phyloP scores from a whole-genome alignment of 768 basidiomycete genomes.

The Rhizopogon vinicolor region DNA sequence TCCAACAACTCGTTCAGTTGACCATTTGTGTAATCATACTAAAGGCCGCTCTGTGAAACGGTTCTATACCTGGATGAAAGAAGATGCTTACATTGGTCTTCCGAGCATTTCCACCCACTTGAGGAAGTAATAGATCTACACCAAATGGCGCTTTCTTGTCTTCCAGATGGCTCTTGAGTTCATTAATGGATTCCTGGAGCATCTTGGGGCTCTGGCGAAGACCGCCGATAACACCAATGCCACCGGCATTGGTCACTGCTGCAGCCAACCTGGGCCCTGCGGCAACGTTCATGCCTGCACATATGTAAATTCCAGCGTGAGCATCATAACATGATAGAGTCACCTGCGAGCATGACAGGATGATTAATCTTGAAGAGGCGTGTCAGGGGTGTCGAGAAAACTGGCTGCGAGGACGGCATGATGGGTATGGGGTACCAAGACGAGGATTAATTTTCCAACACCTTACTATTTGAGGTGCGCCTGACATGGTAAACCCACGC shows the following conservation, averaged over 20 bases:
- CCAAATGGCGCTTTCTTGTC: conserved; percentile 76
- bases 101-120: conserved; percentile 75
- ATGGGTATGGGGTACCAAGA: conserved; percentile 6
- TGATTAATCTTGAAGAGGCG: conserved; percentile 74
- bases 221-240: conserved; percentile 87
- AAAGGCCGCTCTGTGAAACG: background rate
- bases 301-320: conserved; percentile 1
- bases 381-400: conserved; percentile 73
- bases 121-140: conserved; percentile 80
- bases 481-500: too few species aligned
- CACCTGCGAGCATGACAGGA: conserved; percentile 79
- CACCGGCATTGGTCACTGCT: conserved; percentile 88
- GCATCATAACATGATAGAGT: conserved; percentile 1
- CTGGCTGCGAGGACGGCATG: conserved; percentile 63
- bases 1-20: conserved; percentile 75
- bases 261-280: conserved; percentile 83
- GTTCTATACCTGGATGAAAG: too few species aligned
- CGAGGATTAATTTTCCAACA: too few species aligned
- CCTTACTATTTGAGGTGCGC: too few species aligned
- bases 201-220: conserved; percentile 68
- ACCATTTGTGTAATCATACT: conserved; percentile 76
- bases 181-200: conserved; percentile 60
- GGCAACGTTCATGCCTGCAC: conserved; percentile 69
- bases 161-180: conserved; percentile 70
- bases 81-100: conserved; percentile 62